Evolutionary conservation across 306 rosid genomes (phyloP).

Genomic region (Acacia confusa): DNA sequence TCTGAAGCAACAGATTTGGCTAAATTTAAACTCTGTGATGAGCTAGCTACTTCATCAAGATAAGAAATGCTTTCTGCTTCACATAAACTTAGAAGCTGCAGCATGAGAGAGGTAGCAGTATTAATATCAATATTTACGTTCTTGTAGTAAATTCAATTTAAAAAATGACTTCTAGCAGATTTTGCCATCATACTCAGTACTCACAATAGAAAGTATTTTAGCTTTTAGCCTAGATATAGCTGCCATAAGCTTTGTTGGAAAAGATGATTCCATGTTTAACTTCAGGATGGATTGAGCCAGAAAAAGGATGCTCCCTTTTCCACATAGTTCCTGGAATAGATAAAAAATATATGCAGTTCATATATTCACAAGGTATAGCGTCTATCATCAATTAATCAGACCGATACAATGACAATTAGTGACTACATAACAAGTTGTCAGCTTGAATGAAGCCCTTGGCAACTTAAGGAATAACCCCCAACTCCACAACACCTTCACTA

Average conservation of each 20-base stretch:
- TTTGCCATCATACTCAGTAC: slow-evolving; percentile 55
- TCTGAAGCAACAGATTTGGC: slow-evolving; percentile 83
- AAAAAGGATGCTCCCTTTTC: slow-evolving; percentile 78
- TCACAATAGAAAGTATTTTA: slow-evolving; percentile 72
- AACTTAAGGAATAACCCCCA: slow-evolving; percentile 8
- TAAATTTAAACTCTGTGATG: slow-evolving; percentile 59
- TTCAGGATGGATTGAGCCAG: slow-evolving; percentile 76
- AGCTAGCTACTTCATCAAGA: slow-evolving; percentile 85
- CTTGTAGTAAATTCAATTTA: slow-evolving; percentile 31
- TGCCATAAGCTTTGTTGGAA: slow-evolving; percentile 59
- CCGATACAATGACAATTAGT: neutral
- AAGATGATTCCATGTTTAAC: slow-evolving; percentile 46
- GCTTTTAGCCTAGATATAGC: slow-evolving; percentile 79
- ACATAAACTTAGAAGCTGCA: slow-evolving; percentile 71
- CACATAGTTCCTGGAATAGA: slow-evolving; percentile 71
- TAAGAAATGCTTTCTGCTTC: slow-evolving; percentile 85
- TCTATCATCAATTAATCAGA: slow-evolving; percentile 20
- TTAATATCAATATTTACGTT: slow-evolving; percentile 32
- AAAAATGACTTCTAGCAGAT: slow-evolving; percentile 15
- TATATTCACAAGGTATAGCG: slow-evolving; percentile 4
- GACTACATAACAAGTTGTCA: slow-evolving; percentile 2
- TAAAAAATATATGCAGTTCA: slow-evolving; percentile 18
- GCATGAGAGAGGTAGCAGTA: slow-evolving; percentile 29
- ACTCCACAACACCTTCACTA: neutral
- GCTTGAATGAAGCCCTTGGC: slow-evolving; percentile 23